Conservation (phyloP, 2,329 filamentous ascomycete species). For the Dothideomycetes sp. region DNA sequence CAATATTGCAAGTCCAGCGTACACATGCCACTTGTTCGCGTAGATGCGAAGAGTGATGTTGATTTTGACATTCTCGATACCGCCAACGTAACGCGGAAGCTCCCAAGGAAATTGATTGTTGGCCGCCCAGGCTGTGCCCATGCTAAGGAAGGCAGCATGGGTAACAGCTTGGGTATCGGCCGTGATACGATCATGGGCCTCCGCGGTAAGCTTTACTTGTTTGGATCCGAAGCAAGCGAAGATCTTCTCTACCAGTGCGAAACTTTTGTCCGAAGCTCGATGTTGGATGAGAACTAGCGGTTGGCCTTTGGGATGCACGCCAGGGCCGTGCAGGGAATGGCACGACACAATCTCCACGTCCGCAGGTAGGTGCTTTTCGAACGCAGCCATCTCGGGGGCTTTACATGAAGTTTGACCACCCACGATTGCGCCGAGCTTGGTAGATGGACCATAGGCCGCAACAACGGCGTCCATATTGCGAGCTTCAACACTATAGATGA, state of each 20-base stretch:
- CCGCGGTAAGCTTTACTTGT: conserved; percentile 75
- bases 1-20: conserved; percentile 90
- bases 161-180: conserved; percentile 97
- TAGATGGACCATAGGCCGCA: conserved; percentile 82
- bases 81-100: conserved; percentile 85
- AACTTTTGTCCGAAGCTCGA: conserved; percentile 65
- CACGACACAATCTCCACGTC: conserved; percentile 93
- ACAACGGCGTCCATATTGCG: conserved; percentile 82
- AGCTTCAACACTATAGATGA: conserved; percentile 97
- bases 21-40: conserved; percentile 98
- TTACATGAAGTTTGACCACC: conserved; percentile 98
- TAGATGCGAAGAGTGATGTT: conserved; percentile 97
- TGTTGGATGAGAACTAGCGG: conserved; percentile 92
- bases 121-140: conserved; percentile 96
- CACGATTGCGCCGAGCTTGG: conserved; percentile 88
- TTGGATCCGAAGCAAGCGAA: conserved; percentile 77
- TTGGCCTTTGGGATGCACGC: conserved; percentile 77
- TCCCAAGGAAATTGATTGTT: conserved; percentile 97
- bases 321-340: conserved; percentile 91
- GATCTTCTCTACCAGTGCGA: conserved; percentile 68
- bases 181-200: conserved; percentile 90
- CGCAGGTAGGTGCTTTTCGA: conserved; percentile 73
- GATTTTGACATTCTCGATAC: conserved; percentile 98
- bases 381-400: conserved; percentile 86
- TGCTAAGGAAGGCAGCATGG: conserved; percentile 86